Conservation (phyloP, 2,329 filamentous ascomycete species). For the Ceratocystis variospora region DNA sequence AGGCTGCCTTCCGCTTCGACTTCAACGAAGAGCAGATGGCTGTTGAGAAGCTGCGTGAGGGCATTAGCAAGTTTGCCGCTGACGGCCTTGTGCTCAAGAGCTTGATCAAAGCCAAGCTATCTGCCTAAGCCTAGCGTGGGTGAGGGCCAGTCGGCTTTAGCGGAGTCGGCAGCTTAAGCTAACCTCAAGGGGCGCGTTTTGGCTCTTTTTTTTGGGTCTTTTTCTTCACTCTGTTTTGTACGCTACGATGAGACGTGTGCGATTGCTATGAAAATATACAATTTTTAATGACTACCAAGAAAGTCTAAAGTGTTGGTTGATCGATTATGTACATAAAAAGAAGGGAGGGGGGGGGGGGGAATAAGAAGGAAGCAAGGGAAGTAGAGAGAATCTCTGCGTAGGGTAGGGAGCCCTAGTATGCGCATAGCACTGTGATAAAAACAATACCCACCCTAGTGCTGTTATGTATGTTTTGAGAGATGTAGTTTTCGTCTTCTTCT, state of each 20-base stretch:
- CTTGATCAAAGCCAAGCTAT: conserved; percentile 77
- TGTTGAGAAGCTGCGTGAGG: conserved; percentile 96
- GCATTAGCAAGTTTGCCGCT: conserved; percentile 98
- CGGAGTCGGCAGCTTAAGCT: too few relatives aligned
- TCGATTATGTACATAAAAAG: not conserved
- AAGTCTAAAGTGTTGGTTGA: not conserved
- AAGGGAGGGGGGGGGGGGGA: not conserved
- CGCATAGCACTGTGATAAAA: too few relatives aligned
- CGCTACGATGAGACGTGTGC: not conserved
- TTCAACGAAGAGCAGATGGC: conserved; percentile 99
- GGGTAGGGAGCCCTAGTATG: too few relatives aligned
- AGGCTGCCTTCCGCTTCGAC: conserved; percentile 88
- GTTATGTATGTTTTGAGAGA: not conserved
- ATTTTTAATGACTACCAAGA: not conserved
- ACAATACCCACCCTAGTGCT: not conserved
- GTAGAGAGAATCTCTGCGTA: too few relatives aligned
- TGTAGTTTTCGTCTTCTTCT: not conserved
- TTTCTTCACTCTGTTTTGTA: conserved; percentile 1
- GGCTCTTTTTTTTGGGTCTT: not conserved
- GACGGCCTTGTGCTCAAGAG: conserved; percentile 89
- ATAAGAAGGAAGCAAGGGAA: not conserved
- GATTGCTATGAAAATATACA: conserved; percentile 5
- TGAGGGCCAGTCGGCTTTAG: too few relatives aligned
- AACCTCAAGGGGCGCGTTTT: too few relatives aligned
- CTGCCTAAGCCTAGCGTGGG: conserved; percentile 26